Base-by-base conservation (phyloP, 306 rosid genomes). In the Gastrolobium villosum region DNA sequence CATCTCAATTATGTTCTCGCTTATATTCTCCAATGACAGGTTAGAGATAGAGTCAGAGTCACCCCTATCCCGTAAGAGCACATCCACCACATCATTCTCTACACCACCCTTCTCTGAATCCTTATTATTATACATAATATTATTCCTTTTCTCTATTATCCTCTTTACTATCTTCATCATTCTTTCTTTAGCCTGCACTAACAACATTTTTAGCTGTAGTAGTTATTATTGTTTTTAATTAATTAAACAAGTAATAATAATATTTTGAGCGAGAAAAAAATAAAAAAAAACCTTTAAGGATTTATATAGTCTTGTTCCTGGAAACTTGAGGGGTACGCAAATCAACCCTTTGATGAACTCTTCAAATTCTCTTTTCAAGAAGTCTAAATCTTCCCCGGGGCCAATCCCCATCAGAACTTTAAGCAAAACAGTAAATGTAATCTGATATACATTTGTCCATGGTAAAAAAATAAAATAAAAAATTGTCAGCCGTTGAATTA, bases 261-360 rank as follows among this genome's bases (percentile, higher is more conserved):
- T 32, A 31, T 59, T 46, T n/a, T 34, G n/a, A 49, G 31, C 11
- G 35, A 20, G 20, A 49, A 39, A 4, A 15, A 4, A 15, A 45
- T 1, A n/a, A 20, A 20, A 20, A 37, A 87, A 13, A 7, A 78
- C 99, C 99, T 93, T 95, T 67, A 95, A 81, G 35, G 99, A 95
- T 90, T 93, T 95, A 20, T 93, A 83, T 0, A 95, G 86, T 65
- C 90, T 84, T 26, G 96, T 87, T 84, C 98, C 96, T 0, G 99
- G 99, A n/a, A 93, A 80, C 77, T 93, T 93, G 64, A 95, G 13
- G 9, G 99, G 99, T 66, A 93, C 54, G 86, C 99, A 95, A 68
- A 91, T 90, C 74, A 95, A 86, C 6, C 93, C 98, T 81, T 95
- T 95, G 66, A 95, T 84, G 87, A 90, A 95, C 75, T 93, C 96